Percentiles rank a stretch among this genome's conserved stretches.
These are phyloP conservation scores for Leishmania braziliensis DNA, from an alignment of 208 protist genomes.

Conservation along the genomic window DNA sequence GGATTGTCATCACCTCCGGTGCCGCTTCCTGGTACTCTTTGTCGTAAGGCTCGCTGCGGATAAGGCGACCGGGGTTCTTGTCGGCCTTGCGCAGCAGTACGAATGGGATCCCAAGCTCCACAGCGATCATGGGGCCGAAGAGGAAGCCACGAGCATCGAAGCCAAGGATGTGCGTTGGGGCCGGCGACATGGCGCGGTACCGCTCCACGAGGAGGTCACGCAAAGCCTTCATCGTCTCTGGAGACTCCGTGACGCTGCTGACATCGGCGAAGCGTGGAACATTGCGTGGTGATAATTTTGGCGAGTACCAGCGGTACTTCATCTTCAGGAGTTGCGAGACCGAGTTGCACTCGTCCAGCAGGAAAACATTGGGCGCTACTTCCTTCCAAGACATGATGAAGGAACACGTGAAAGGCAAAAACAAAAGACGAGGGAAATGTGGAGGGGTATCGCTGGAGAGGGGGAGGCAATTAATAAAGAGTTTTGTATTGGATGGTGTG, in stretches of 20 bases:
- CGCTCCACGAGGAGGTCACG: constrained; percentile 85
- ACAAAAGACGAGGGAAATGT: no score
- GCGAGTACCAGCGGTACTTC: constrained; percentile 88
- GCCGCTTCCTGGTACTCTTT: constrained; percentile 91
- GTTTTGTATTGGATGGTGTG: no score
- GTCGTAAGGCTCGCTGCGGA: constrained; percentile 85
- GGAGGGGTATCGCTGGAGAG: no score
- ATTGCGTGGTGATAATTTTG: constrained; percentile 86
- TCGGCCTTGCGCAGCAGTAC: constrained; percentile 91
- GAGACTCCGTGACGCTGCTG: constrained; percentile 83
- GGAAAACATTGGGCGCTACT: constrained; percentile 47
- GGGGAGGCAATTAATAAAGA: no score
- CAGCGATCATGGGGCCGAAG: constrained; percentile 86
- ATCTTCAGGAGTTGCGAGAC: constrained; percentile 54
- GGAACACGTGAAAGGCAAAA: no score
- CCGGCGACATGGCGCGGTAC: constrained; percentile 64
- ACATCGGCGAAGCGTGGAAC: constrained; percentile 91
- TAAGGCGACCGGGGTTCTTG: constrained; percentile 87
- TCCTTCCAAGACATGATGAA: constrained; percentile 20
- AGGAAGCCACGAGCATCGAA: constrained; percentile 93
- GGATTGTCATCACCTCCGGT: constrained; percentile 86
- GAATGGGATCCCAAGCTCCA: constrained; percentile 88
- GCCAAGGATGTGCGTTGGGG: constrained; percentile 82
- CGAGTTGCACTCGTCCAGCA: constrained; percentile 44
- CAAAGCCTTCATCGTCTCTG: constrained; percentile 68